A percentile compares a stretch with the other conserved stretches of the same genome.
Conservation (phyloP, 805 yeast genomes). For the Monosporozyma unispora region DNA sequence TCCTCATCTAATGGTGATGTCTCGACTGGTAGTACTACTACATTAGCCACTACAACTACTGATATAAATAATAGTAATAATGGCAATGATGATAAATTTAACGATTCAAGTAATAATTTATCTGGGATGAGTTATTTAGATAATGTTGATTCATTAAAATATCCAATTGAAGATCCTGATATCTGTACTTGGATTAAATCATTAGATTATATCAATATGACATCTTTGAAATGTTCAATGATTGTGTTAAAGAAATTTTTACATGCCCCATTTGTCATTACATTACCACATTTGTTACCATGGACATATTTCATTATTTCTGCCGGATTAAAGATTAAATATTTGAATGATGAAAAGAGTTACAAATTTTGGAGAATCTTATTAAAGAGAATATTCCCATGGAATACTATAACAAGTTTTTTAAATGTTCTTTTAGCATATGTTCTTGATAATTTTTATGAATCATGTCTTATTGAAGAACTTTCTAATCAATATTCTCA, state of each 20-base stretch:
- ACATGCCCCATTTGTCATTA: conserved; percentile 56
- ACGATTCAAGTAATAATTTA: not conserved
- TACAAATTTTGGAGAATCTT: conserved; percentile 25
- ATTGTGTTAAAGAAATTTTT: conserved; percentile 57
- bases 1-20: not conserved
- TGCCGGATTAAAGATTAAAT: conserved; percentile 44
- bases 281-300: conserved; percentile 65
- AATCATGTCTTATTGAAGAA: conserved; percentile 13
- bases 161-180: conserved; percentile 19
- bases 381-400: conserved; percentile 51
- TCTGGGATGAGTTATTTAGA: conserved; percentile 14
- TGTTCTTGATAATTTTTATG: conserved; percentile 19
- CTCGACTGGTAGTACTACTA: conserved; percentile 1
- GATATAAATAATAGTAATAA: not conserved
- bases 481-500: conserved; percentile 19
- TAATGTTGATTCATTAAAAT: conserved; percentile 22
- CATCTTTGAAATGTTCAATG: conserved; percentile 60
- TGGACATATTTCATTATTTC: conserved; percentile 69
- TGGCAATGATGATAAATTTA: not conserved
- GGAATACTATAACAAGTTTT: conserved; percentile 57
- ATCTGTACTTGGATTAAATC: conserved; percentile 45
- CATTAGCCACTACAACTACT: conserved; percentile 4
- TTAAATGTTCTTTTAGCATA: conserved; percentile 46
- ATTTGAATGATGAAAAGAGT: conserved; percentile 10
- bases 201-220: conserved; percentile 47